Evolutionary conservation across 345 rosid genomes (phyloP), one percentile per base, ranked within the genome.

Genomic region (Theobroma cacao): DNA sequence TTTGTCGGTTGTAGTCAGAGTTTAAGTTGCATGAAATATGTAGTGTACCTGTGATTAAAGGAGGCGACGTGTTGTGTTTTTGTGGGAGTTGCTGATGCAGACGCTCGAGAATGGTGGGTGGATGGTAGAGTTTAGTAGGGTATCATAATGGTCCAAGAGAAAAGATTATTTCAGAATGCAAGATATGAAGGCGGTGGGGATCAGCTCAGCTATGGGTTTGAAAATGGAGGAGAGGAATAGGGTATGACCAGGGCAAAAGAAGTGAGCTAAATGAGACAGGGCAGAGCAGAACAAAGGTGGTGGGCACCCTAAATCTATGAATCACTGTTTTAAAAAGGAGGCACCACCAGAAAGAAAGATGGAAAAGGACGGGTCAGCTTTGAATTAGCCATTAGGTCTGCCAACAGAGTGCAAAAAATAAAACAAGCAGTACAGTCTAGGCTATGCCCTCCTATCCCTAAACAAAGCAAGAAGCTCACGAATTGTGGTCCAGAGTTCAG

Each of bases 331-430:
- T 7, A 55, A 55, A 60, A 60, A 28, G 65, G 36, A 11, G 65
- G 20, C 34, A 28, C 17, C 65, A 12, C 22, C 20, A 31, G 22
- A 8, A 1, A 24, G 30, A 1, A 1, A 30, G 28, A 7, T 14
- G 50, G 85, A 82, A 80, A 85, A 52, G 59, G 82, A 82, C 85
- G 12, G 50, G 52, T 74, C 83, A 53, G 12, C 1, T 36, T n/a
- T 28, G 61, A 5, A 26, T 60, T 67, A 80, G 26, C 12, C n/a
- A 3, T 50, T 5, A 6, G 10, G 1, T 58, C 62, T 58, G 62
- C 31, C 62, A 10, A 20, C 60, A 2, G 24, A 22, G 79, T 83
- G 83, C 33, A 40, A 55, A 22, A 7, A 11, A 10, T 11, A 14
- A 22, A 40, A 33, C 2, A 33, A 61, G 20, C 2, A 3, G 5